Percentiles rank a stretch among this genome's conserved stretches.
phyloP scores from a whole-genome alignment of 2,329 filamentous ascomycete genomes.

The Monosporascus sp. region DNA sequence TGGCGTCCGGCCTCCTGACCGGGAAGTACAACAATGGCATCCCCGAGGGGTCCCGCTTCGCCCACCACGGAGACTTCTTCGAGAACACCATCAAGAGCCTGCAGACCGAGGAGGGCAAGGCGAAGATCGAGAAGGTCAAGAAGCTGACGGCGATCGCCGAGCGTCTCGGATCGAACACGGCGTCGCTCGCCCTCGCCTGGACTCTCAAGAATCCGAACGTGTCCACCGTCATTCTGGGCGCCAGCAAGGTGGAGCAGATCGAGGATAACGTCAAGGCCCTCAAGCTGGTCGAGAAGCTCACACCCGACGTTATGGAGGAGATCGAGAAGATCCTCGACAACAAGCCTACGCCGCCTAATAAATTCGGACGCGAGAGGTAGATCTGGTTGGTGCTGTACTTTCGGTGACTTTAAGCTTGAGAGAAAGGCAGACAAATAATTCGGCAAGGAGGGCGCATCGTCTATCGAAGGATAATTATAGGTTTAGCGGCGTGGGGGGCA shows the following conservation, averaged over 20 bases:
- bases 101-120: constrained; percentile 52
- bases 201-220: constrained; percentile 50
- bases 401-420: too few relatives aligned
- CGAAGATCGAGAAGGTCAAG: constrained; percentile 39
- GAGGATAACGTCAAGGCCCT: constrained; percentile 45
- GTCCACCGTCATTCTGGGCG: constrained; percentile 47
- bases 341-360: constrained; percentile 7
- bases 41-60: constrained; percentile 55
- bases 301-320: constrained; percentile 43
- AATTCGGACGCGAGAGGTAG: constrained; percentile 12
- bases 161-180: constrained; percentile 48
- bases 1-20: constrained; percentile 52
- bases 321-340: constrained; percentile 42
- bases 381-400: too few relatives aligned
- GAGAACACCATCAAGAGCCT: constrained; percentile 60
- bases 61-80: constrained; percentile 55
- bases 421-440: too few relatives aligned
- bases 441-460: too few relatives aligned
- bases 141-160: constrained; percentile 49
- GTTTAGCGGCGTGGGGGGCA: too few relatives aligned
- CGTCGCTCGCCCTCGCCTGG: constrained; percentile 49
- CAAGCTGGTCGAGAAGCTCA: constrained; percentile 41
- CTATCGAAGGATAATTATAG: too few relatives aligned
- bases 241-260: constrained; percentile 46
- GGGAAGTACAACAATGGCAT: constrained; percentile 63